Base-by-base conservation (phyloP, 148 eudicot species). In the Rhododendron griersonianum region DNA sequence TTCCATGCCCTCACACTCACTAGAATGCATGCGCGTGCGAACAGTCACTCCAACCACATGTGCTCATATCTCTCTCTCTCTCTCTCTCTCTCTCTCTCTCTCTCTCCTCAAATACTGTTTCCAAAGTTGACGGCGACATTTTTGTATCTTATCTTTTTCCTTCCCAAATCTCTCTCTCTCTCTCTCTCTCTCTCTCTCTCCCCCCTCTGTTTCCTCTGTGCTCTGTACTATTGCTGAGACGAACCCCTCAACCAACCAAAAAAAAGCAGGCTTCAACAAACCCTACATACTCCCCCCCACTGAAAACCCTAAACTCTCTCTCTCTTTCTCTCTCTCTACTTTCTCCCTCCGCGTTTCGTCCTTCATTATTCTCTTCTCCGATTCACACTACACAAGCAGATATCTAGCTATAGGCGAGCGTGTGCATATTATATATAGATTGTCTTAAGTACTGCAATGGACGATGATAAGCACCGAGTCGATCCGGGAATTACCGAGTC, bases 121-220 rank as follows among this genome's bases (percentile, higher is more conserved):
- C 65, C 15, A 67, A 88, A 69, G 87, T 88, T 88, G 87, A 88
- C 89, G 87, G 82, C 79, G 79, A 85, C 33, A 67, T 47, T 88
- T 85, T 85, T 75, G 28, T 77, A 88, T 30, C 67, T 81, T 77
- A 84, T 87, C 81, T 87, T 84, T 76, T 76, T 57, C 59, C 23
- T 13, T 50, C 35, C 25, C 53, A 45, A 75, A 75, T 35, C 47
- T 37, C 45, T 14, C 45, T 74, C 75, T 25, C 65, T 59, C 50
- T 50, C 35, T 13, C 35, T 81, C 81, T 55, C 81, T 82, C 81
- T 57, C 65, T 4, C 11, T 44, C 33, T 77, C 30, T 30, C 30
- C 59, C 78, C 21, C 39, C 25, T 53, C 84, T 59, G 25, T 61
- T 44, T 59, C 73, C 11, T 83, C 59, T 83, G 79, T 73, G 85